These are phyloP conservation scores for Condylostoma magnum DNA, from an alignment of 169 alveolate species.

Conservation along the genomic window DNA sequence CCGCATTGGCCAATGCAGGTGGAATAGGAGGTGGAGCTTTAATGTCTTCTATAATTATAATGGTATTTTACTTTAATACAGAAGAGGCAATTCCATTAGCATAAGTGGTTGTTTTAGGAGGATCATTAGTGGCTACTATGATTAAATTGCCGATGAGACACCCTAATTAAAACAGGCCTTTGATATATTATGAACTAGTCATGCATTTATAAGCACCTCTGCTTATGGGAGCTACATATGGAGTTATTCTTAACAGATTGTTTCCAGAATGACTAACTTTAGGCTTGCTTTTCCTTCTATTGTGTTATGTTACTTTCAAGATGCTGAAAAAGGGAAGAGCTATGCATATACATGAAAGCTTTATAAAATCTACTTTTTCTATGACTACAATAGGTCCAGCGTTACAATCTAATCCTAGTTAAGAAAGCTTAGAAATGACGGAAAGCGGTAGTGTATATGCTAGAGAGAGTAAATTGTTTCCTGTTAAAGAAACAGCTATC, in stretches of 20 bases:
- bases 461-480: slow-evolving; percentile 28
- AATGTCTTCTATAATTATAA: slow-evolving; percentile 40
- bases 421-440: neutral
- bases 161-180: slow-evolving; percentile 51
- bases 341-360: slow-evolving; percentile 25
- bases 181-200: slow-evolving; percentile 64
- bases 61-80: slow-evolving; percentile 52
- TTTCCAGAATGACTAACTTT: slow-evolving; percentile 52
- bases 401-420: neutral
- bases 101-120: slow-evolving; percentile 54
- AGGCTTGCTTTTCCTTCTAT: slow-evolving; percentile 34
- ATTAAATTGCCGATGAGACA: slow-evolving; percentile 42
- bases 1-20: slow-evolving; percentile 59
- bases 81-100: slow-evolving; percentile 60
- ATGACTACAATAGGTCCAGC: neutral
- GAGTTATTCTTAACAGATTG: slow-evolving; percentile 56
- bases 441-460: neutral
- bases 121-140: slow-evolving; percentile 46
- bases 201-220: slow-evolving; percentile 58
- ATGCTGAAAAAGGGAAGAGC: neutral
- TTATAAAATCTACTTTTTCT: slow-evolving; percentile 26
- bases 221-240: slow-evolving; percentile 62
- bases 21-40: slow-evolving; percentile 80
- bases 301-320: slow-evolving; percentile 35
- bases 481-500: neutral